These are phyloP conservation scores for Cryptococcus maquisensis DNA, from an alignment of 1,284 basidiomycete species.

Conservation along the genomic window DNA sequence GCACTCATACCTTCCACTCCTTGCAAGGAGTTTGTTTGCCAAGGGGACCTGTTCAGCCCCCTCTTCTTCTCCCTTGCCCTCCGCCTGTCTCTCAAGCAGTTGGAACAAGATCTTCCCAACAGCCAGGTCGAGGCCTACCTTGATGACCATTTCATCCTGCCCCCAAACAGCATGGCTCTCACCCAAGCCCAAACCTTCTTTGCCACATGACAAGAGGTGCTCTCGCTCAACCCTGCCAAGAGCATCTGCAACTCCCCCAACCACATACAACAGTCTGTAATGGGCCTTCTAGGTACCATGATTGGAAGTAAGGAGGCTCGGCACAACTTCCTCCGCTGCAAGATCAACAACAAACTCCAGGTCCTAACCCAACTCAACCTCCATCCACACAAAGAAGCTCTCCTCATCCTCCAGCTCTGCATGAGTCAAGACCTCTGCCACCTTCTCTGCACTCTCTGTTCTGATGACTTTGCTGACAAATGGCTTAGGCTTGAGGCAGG, in stretches of 20 bases:
- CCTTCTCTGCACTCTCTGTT: neutral
- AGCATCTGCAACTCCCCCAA: neutral
- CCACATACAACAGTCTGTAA: neutral
- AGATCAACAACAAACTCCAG: neutral
- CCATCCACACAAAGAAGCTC: neutral
- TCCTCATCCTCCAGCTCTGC: neutral
- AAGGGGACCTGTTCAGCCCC: constrained; percentile 24
- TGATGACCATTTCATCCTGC: constrained; percentile 21
- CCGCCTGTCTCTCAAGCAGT: constrained; percentile 8
- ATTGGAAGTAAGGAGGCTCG: neutral
- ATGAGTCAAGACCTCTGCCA: neutral
- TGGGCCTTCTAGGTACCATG: neutral
- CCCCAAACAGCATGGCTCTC: neutral
- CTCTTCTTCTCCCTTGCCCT: constrained; percentile 23
- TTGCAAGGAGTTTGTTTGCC: constrained; percentile 12
- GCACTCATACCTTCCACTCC: neutral
- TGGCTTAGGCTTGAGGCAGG: neutral
- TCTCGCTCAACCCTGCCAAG: neutral
- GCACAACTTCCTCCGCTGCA: neutral
- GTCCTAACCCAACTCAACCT: neutral
- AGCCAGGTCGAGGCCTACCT: constrained; percentile 18
- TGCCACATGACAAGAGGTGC: neutral
- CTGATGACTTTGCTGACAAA: neutral
- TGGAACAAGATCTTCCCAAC: constrained; percentile 6
- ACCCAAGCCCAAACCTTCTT: neutral